Evolutionary conservation across 331 rosid species (phyloP), one percentile per base, ranked within the genome.

Genomic region (Arachis monticola): DNA sequence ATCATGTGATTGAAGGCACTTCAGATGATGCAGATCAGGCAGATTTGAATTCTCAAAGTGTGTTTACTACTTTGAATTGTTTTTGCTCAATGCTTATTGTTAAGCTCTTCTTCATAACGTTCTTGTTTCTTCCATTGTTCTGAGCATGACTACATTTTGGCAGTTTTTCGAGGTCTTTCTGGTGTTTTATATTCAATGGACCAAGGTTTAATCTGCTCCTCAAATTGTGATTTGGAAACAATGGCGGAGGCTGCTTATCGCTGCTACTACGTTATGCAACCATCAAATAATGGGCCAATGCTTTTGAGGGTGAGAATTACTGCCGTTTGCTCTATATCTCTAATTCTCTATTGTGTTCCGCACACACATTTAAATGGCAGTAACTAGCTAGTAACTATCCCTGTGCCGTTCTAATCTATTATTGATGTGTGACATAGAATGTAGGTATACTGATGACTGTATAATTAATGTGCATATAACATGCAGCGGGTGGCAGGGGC

Each of bases 401-500:
- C 67, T 30, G 73, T 73, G 69, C 13, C 76, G 50, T 69, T 66
- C 69, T 74, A 32, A 30, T 50, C 50, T 73, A 69, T 2, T 67
- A 0, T 46, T 31, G 32, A 58, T 32, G 56, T 78, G 35, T 78
- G 27, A 1, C 17, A 45, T 35, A 45, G 46, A 66, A 66, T 50
- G 55, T 62, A 47, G 50, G 69, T 60, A 30, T 44, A 61, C 69
- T 73, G 80, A 74, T 55, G 44, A 72, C 71, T 32, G 2, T 57
- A 50, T 79, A 63, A 82, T 78, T 47, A 45, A 70, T 65, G 45
- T 61, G 70, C 74, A 60, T 60, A 65, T 74, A 84, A 81, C 77
- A 64, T 64, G 83, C 92, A 91, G 95, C 90, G 87, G 48, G 81
- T 89, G 75, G 97, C 97, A 50, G 89, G 91, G 80, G 90, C 90